These are phyloP conservation scores for Croton setiger DNA, from an alignment of 441 rosid species.

Conservation along the genomic window DNA sequence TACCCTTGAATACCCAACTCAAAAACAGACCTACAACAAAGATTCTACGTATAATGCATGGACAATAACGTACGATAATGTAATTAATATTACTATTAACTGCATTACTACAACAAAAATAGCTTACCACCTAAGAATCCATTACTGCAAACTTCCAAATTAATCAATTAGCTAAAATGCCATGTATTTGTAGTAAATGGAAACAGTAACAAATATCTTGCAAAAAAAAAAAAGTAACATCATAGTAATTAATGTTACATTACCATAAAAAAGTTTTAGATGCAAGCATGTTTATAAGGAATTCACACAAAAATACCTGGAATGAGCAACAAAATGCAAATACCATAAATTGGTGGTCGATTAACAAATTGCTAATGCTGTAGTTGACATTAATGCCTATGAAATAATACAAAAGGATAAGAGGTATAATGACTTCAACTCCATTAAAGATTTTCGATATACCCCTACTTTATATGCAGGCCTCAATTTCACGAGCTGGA, in stretches of 20 bases:
- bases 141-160: neutral
- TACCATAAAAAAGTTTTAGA: neutral
- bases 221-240: neutral
- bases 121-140: conserved; percentile 6
- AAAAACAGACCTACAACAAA: neutral
- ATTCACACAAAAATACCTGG: neutral
- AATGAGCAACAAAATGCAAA: neutral
- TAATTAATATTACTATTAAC: neutral
- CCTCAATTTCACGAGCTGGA: neutral
- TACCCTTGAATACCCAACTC: neutral
- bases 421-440: neutral
- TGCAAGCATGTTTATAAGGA: neutral
- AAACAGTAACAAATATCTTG: neutral
- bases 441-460: neutral
- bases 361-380: neutral
- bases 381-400: too few relatives aligned
- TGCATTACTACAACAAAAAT: neutral
- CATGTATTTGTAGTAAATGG: neutral
- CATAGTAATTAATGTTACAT: neutral
- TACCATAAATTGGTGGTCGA: neutral
- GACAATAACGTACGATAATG: neutral
- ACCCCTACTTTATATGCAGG: neutral
- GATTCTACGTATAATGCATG: neutral
- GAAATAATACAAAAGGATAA: neutral
- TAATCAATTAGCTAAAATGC: neutral